phyloP scores from a whole-genome alignment of 176 grass and related monocot genomes.

The Neostapfia colusana region DNA sequence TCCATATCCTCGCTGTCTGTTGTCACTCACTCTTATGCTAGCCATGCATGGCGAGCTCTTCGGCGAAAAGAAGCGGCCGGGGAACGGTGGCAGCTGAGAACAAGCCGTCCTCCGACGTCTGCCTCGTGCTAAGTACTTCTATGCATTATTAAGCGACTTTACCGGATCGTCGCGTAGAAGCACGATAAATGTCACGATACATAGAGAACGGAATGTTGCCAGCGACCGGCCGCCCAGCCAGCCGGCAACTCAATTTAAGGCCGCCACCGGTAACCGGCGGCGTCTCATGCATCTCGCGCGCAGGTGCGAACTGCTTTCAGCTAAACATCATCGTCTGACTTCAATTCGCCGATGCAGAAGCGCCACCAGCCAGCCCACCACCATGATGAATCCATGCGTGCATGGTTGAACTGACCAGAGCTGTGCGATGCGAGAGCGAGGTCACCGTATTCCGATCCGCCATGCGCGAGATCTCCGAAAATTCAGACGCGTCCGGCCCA shows the following conservation, averaged over 20 bases:
- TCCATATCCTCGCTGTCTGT: no score
- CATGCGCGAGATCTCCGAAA: conserved; percentile 1
- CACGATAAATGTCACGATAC: neutral
- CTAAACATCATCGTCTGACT: neutral
- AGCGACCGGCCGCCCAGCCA: neutral
- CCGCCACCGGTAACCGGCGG: neutral
- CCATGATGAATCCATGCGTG: no score
- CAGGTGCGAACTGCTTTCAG: neutral
- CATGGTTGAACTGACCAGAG: conserved; percentile 8
- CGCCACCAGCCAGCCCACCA: neutral
- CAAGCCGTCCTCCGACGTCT: no score
- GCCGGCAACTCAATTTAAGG: neutral
- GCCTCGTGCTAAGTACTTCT: no score
- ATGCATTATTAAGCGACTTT: neutral
- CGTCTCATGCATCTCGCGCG: neutral
- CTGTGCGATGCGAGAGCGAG: neutral
- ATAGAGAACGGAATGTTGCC: neutral
- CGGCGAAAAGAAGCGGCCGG: no score
- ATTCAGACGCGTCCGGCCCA: neutral
- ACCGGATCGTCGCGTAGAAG: no score
- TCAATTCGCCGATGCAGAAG: neutral
- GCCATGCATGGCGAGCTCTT: no score
- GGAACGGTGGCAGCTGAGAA: no score
- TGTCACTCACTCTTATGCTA: no score
- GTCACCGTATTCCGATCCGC: neutral